phyloP scores from a whole-genome alignment of 1,139 yeast genomes.

The Candida glucosophila region DNA sequence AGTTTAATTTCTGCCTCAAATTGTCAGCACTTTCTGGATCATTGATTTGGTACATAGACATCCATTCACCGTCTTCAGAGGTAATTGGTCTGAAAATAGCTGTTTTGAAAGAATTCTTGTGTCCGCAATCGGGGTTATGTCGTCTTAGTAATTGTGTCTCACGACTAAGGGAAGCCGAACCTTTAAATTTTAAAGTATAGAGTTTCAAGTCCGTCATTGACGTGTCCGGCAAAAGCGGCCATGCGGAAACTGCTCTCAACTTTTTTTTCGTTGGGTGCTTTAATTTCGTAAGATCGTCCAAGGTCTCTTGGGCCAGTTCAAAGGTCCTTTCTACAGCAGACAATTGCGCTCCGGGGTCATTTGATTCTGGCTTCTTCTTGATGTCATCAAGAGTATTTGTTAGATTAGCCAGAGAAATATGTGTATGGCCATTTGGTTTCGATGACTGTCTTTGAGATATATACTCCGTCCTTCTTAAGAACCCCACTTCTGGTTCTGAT shows the following conservation, averaged over 20 bases:
- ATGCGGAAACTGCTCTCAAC: constrained; percentile 65
- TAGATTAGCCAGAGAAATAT: constrained; percentile 2
- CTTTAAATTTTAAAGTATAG: constrained; percentile 64
- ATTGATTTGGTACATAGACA: constrained; percentile 52
- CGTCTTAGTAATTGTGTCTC: constrained; percentile 25
- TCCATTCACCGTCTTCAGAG: constrained; percentile 74
- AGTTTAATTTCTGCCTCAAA: constrained; percentile 39
- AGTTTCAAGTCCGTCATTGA: constrained; percentile 77
- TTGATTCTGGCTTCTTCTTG: constrained; percentile 19
- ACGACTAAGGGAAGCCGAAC: constrained; percentile 60
- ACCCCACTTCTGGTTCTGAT: constrained; percentile 62
- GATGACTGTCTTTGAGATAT: constrained; percentile 42
- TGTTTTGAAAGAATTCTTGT: constrained; percentile 42
- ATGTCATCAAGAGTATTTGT: constrained; percentile 6
- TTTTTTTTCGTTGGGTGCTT: constrained; percentile 74
- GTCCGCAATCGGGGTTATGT: constrained; percentile 31
- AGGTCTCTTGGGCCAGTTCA: constrained; percentile 46
- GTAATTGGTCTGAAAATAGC: constrained; percentile 72
- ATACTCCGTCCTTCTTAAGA: constrained; percentile 90
- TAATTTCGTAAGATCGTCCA: constrained; percentile 33
- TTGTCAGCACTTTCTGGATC: constrained; percentile 17
- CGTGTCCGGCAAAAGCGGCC: constrained; percentile 85
- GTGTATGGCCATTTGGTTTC: constrained; percentile 7
- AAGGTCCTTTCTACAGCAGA: constrained; percentile 71
- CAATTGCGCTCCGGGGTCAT: constrained; percentile 59